phyloP scores from a whole-genome alignment of 176 grass and related monocot genomes.

The Avena insularis region DNA sequence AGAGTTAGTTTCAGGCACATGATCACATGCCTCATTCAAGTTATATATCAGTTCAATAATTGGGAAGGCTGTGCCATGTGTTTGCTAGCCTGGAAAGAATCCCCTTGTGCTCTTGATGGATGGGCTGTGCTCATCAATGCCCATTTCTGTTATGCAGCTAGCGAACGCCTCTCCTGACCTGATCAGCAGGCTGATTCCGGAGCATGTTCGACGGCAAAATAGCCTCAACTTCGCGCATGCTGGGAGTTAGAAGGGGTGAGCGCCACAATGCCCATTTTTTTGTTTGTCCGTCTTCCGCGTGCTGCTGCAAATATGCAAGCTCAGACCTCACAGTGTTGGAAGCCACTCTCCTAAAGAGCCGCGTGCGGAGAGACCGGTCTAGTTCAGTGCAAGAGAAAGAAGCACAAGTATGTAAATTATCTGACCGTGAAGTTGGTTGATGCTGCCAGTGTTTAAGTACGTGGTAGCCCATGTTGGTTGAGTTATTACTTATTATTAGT shows the following conservation, averaged over 20 bases:
- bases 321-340: conserved; percentile 13
- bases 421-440: conserved; percentile 34
- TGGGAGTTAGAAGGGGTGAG: conserved; percentile 43
- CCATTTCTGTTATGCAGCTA: conserved; percentile 59
- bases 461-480: conserved; percentile 36
- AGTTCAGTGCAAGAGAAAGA: conserved; percentile 31
- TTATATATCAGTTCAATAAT: conserved; percentile 4
- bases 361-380: conserved; percentile 4
- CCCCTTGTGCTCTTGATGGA: background rate
- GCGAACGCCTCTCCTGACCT: conserved; percentile 73
- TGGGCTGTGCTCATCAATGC: conserved; percentile 39
- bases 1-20: background rate
- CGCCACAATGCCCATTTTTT: conserved; percentile 15
- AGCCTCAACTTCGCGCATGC: conserved; percentile 64
- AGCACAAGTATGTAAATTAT: conserved; percentile 64
- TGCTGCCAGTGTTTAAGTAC: conserved; percentile 37
- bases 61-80: background rate
- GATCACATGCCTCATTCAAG: conserved; percentile 5
- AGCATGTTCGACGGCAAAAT: conserved; percentile 78
- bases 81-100: conserved; percentile 2
- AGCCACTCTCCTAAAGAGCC: background rate
- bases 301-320: conserved; percentile 27
- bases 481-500: conserved; percentile 28
- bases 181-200: conserved; percentile 71
- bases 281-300: conserved; percentile 23